Conservation (phyloP, 1,284 basidiomycete genomes). For the Ceratobasidium sp. region DNA sequence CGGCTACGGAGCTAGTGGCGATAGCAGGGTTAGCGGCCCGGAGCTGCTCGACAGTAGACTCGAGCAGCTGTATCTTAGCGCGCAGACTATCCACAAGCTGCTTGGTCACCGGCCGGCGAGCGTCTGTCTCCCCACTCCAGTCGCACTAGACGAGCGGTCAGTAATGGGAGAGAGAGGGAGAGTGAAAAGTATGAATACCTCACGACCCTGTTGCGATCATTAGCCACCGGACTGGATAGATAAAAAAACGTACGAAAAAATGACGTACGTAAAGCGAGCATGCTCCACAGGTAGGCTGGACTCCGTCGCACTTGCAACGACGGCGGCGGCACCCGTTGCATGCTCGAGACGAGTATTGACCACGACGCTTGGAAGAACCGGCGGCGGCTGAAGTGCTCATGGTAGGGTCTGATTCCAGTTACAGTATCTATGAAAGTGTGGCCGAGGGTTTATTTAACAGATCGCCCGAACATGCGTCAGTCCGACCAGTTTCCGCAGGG, state of each 20-base stretch:
- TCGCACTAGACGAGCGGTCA: constrained; percentile 8
- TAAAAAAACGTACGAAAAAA: not conserved
- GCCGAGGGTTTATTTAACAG: no score
- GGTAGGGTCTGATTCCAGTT: no score
- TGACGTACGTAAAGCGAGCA: constrained; percentile 17
- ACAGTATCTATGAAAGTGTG: no score
- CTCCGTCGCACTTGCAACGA: constrained; percentile 33
- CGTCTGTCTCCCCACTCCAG: constrained; percentile 6
- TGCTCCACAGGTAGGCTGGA: constrained; percentile 16
- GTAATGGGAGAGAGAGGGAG: not conserved
- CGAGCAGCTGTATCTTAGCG: constrained; percentile 11
- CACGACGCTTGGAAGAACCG: constrained; percentile 7
- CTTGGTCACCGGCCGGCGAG: constrained; percentile 19
- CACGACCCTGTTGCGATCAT: constrained; percentile 10
- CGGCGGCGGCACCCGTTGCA: constrained; percentile 30
- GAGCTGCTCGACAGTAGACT: not conserved
- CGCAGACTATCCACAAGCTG: constrained; percentile 28
- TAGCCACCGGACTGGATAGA: not conserved
- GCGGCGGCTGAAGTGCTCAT: no score
- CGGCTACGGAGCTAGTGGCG: no score
- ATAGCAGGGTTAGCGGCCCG: not conserved
- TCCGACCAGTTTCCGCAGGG: no score
- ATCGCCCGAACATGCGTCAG: no score
- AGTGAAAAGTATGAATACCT: not conserved
- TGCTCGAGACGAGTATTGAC: constrained; percentile 12